phyloP scores from a whole-genome alignment of 202 grass and related monocot genomes.

The Musa balbisiana region DNA sequence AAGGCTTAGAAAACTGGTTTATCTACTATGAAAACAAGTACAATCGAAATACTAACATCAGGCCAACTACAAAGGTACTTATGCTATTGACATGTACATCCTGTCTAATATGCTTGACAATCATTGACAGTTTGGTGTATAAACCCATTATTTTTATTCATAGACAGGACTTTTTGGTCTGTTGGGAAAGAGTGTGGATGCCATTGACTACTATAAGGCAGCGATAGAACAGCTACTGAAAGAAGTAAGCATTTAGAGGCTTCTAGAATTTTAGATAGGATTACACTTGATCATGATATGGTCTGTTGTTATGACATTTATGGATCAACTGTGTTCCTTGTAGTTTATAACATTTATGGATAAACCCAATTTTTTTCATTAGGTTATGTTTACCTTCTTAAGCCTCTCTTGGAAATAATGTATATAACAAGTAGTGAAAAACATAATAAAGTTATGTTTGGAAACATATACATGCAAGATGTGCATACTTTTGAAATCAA shows the following conservation, averaged over 20 bases:
- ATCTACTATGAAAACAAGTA: conserved; percentile 86
- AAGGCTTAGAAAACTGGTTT: conserved; percentile 78
- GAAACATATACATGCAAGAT: too few species aligned
- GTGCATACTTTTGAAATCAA: too few species aligned
- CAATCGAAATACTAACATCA: conserved; percentile 40
- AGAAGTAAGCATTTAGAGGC: conserved; percentile 46
- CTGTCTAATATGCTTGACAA: not conserved
- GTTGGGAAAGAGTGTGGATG: conserved; percentile 68
- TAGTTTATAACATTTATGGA: too few species aligned
- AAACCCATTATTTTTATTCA: conserved; percentile 32
- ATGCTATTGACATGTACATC: not conserved
- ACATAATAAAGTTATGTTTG: too few species aligned
- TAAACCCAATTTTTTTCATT: too few species aligned
- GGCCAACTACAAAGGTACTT: conserved; percentile 71
- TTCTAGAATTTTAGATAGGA: not conserved
- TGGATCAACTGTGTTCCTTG: not conserved
- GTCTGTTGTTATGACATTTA: not conserved
- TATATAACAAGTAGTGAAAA: too few species aligned
- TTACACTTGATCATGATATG: not conserved
- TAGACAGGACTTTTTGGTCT: conserved; percentile 94
- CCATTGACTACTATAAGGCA: conserved; percentile 59
- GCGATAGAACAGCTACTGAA: conserved; percentile 59
- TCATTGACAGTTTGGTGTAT: conserved; percentile 17
- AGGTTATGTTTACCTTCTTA: not conserved
- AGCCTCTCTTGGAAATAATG: not conserved